Percentiles rank a stretch among this genome's conserved stretches.
These are phyloP conservation scores for Pontederia crassipes DNA, from an alignment of 176 grass and related monocot genomes.

Conservation along the genomic window DNA sequence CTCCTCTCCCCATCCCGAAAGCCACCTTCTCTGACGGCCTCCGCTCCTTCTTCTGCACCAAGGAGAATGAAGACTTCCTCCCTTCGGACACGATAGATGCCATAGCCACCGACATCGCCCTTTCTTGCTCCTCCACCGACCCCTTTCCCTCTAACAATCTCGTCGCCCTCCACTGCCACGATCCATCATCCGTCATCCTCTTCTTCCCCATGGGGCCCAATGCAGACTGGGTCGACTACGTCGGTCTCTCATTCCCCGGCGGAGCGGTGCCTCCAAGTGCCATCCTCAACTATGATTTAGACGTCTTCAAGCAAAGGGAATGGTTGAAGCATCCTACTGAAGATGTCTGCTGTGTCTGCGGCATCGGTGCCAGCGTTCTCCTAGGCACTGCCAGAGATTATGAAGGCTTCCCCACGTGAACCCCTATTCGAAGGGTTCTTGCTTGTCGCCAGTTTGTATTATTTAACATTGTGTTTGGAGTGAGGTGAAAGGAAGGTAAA, in stretches of 20 bases:
- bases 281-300: slow-evolving; percentile 3
- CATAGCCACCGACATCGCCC: slow-evolving; percentile 21
- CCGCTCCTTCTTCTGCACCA: slow-evolving; percentile 18
- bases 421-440: slow-evolving; percentile 41
- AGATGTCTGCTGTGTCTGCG: slow-evolving; percentile 18
- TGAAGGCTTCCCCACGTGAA: neutral
- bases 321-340: slow-evolving; percentile 53
- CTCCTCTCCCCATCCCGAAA: neutral
- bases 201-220: slow-evolving; percentile 54
- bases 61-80: slow-evolving; percentile 34
- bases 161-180: slow-evolving; percentile 6
- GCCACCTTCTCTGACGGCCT: neutral
- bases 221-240: slow-evolving; percentile 39
- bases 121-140: slow-evolving; percentile 5
- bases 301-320: slow-evolving; percentile 42
- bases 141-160: slow-evolving; percentile 18
- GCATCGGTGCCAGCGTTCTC: neutral
- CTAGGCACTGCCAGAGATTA: slow-evolving; percentile 1
- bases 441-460: slow-evolving; percentile 55
- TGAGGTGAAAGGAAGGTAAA: too few species aligned
- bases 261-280: neutral
- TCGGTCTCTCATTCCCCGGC: slow-evolving; percentile 3
- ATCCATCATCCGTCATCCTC: slow-evolving; percentile 16
- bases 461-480: slow-evolving; percentile 58
- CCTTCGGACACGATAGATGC: slow-evolving; percentile 21